Conservation (phyloP, 1,284 basidiomycete species). For the Trichosporon asahii region DNA sequence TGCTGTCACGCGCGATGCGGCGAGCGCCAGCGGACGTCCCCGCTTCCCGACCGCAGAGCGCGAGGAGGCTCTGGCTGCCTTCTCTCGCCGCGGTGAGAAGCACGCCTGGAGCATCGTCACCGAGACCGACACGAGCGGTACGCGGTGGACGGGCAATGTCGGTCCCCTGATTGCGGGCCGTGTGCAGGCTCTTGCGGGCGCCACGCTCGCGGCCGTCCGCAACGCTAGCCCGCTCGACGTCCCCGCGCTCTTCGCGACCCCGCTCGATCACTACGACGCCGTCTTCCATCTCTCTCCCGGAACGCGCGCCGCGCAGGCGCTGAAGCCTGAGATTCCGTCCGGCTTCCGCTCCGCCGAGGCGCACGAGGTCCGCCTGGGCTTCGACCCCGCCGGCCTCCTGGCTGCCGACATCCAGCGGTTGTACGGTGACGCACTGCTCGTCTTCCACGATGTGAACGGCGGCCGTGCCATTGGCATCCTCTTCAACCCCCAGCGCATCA, state of each 20-base stretch:
- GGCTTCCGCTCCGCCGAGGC: slow-evolving; percentile 33
- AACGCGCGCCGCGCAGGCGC: slow-evolving; percentile 63
- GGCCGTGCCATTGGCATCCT: slow-evolving; percentile 75
- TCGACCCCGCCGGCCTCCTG: slow-evolving; percentile 73
- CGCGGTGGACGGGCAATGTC: slow-evolving; percentile 67
- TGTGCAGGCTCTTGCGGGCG: slow-evolving; percentile 66
- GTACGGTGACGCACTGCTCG: slow-evolving; percentile 72
- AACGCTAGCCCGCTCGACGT: slow-evolving; percentile 36
- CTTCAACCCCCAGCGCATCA: slow-evolving; percentile 66
- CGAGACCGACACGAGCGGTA: slow-evolving; percentile 69
- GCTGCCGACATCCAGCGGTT: slow-evolving; percentile 65
- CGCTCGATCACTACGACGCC: slow-evolving; percentile 80
- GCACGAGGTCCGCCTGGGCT: slow-evolving; percentile 41
- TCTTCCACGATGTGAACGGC: slow-evolving; percentile 83
- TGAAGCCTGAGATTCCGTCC: slow-evolving; percentile 47
- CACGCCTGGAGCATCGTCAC: slow-evolving; percentile 74
- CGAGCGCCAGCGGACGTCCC: slow-evolving; percentile 28
- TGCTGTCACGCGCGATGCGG: slow-evolving; percentile 38
- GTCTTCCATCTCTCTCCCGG: slow-evolving; percentile 68
- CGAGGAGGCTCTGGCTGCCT: slow-evolving; percentile 60
- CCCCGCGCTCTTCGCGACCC: slow-evolving; percentile 70
- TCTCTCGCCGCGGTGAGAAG: slow-evolving; percentile 46
- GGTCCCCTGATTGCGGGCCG: slow-evolving; percentile 68
- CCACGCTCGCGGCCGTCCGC: slow-evolving; percentile 57
- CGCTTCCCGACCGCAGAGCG: slow-evolving; percentile 55